Conservation (phyloP, 345 rosid species). For the Eucalyptus rudis region DNA sequence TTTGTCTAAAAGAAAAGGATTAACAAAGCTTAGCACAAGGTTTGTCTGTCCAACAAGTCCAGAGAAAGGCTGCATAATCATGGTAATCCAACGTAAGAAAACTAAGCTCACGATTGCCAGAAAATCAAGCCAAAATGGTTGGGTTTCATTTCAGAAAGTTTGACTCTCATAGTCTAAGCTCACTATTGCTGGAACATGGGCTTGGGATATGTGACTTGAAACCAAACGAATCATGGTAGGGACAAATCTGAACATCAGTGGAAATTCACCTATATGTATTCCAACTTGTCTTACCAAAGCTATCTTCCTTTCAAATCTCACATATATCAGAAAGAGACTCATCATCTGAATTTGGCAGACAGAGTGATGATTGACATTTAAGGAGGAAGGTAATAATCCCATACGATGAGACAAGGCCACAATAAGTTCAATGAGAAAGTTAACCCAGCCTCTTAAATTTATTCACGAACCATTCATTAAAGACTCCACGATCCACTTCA, state of each 20-base stretch:
- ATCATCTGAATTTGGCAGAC: background rate
- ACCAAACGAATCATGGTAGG: background rate
- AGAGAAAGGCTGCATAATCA: background rate
- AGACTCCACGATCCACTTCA: background rate
- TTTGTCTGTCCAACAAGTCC: background rate
- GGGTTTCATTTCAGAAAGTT: background rate
- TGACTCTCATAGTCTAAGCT: background rate
- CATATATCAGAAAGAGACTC: background rate
- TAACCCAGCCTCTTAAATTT: background rate
- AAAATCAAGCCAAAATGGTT: background rate
- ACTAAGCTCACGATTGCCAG: background rate
- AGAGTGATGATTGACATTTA: background rate
- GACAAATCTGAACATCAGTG: background rate
- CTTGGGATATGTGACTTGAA: background rate
- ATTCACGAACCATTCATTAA: background rate
- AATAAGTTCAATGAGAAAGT: background rate
- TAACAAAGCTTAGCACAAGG: background rate
- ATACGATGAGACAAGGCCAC: background rate
- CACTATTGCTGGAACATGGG: background rate
- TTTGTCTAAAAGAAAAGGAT: conserved; percentile 22
- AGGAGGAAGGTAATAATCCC: background rate
- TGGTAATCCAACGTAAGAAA: background rate
- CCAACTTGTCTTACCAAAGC: background rate
- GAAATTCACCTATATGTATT: background rate
- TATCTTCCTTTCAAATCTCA: background rate